A percentile compares a stretch with the other conserved stretches of the same genome.
Evolutionary conservation across 352 stramenopile species (phyloP).

Genomic region (Plasmopara muralis): DNA sequence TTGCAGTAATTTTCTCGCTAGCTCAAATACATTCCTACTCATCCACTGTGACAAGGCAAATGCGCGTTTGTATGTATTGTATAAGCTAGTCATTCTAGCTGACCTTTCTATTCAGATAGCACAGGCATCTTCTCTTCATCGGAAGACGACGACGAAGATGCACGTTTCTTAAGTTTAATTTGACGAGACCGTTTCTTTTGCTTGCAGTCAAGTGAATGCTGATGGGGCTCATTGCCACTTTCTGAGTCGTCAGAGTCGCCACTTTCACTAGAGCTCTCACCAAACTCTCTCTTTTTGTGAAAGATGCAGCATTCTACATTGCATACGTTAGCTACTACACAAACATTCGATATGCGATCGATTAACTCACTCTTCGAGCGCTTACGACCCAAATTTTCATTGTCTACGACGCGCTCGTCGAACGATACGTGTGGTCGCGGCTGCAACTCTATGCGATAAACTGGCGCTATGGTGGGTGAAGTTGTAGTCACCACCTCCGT

Average conservation of each 20-base stretch:
- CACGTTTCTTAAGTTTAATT: conserved; percentile 26
- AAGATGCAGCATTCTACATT: conserved; percentile 88
- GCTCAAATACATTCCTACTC: no score
- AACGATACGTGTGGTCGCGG: conserved; percentile 82
- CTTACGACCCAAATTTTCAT: conserved; percentile 88
- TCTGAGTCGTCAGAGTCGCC: conserved; percentile 58
- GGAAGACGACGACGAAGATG: conserved; percentile 27
- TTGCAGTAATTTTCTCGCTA: no score
- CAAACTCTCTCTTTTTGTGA: conserved; percentile 89
- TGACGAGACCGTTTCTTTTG: conserved; percentile 22
- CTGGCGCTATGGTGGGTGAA: conserved; percentile 14
- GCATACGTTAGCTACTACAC: conserved; percentile 3
- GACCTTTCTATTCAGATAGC: not conserved
- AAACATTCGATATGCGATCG: not conserved
- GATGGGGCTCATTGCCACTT: conserved; percentile 13
- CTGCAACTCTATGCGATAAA: conserved; percentile 73
- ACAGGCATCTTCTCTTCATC: conserved; percentile 28
- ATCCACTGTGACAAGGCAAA: not conserved
- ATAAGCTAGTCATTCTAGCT: not conserved
- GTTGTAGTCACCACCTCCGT: conserved; percentile 27
- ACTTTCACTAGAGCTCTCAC: conserved; percentile 89
- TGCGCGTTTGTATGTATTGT: not conserved
- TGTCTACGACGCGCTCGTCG: conserved; percentile 86
- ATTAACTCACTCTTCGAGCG: conserved; percentile 81
- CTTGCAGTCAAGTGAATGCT: conserved; percentile 26